Evolutionary conservation across 257 asterid species (phyloP).

Genomic region (Ballota nigra): DNA sequence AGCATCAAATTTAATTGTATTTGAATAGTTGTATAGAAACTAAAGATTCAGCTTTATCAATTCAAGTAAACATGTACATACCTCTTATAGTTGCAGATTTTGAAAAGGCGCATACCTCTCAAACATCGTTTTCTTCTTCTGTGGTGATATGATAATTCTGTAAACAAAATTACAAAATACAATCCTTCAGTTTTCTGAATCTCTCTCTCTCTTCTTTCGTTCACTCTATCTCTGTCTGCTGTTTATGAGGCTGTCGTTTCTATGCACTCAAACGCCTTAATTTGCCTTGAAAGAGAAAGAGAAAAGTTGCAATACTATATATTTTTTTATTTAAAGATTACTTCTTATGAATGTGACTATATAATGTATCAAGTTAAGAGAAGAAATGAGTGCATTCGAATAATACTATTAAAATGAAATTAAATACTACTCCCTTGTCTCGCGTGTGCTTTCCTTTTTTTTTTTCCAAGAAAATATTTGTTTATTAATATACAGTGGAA

Average conservation of each 20-base stretch:
- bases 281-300: slow-evolving; percentile 35
- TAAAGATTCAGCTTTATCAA: slow-evolving; percentile 19
- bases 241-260: slow-evolving; percentile 50
- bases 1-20: slow-evolving; percentile 34
- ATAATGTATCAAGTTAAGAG: neutral
- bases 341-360: slow-evolving; percentile 8
- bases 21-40: neutral
- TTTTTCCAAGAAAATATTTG: too few relatives aligned
- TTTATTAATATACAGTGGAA: too few relatives aligned
- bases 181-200: slow-evolving; percentile 20
- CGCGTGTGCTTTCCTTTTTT: too few relatives aligned
- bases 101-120: slow-evolving; percentile 50
- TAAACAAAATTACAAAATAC: slow-evolving; percentile 15
- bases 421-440: too few relatives aligned
- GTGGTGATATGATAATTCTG: slow-evolving; percentile 37
- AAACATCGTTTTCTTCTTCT: slow-evolving; percentile 81
- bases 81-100: slow-evolving; percentile 61
- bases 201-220: slow-evolving; percentile 36
- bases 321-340: slow-evolving; percentile 3
- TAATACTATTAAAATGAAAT: neutral
- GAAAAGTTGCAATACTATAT: neutral
- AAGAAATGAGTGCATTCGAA: neutral
- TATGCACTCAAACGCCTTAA: slow-evolving; percentile 66
- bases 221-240: slow-evolving; percentile 28
- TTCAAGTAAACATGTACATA: slow-evolving; percentile 20